Conservation (phyloP, 139 green algal genomes). For the Coccomyxa sp. region DNA sequence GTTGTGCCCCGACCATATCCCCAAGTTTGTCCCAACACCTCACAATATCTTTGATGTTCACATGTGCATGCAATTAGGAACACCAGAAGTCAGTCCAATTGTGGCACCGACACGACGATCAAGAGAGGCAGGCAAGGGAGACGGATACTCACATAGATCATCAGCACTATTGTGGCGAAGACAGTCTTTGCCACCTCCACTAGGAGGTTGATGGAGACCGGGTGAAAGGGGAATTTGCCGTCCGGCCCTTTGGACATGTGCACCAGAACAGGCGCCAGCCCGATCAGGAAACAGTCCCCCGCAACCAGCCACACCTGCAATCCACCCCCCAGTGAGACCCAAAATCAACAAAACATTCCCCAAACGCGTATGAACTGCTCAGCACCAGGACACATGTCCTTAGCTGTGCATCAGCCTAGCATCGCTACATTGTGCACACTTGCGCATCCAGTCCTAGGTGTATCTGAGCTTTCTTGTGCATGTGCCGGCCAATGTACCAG, state of each 20-base stretch:
- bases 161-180: slow-evolving; percentile 80
- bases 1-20: too few species aligned
- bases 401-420: not conserved
- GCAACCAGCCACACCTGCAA: slow-evolving; percentile 68
- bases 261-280: slow-evolving; percentile 91
- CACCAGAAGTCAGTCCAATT: too few species aligned
- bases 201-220: slow-evolving; percentile 90
- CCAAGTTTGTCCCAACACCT: too few species aligned
- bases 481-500: not conserved
- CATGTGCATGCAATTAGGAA: too few species aligned
- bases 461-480: not conserved
- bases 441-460: too few species aligned
- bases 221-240: slow-evolving; percentile 85
- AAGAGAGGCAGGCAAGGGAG: not conserved
- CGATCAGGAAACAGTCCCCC: slow-evolving; percentile 80
- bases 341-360: not conserved
- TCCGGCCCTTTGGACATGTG: slow-evolving; percentile 84
- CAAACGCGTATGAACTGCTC: not conserved
- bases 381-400: not conserved
- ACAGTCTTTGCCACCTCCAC: slow-evolving; percentile 81
- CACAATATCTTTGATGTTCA: too few species aligned
- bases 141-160: slow-evolving; percentile 54
- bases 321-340: not conserved
- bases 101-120: too few species aligned
- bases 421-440: too few species aligned